Evolutionary conservation across 1,284 basidiomycete species (phyloP).

Genomic region (Ganoderma meredithae): DNA sequence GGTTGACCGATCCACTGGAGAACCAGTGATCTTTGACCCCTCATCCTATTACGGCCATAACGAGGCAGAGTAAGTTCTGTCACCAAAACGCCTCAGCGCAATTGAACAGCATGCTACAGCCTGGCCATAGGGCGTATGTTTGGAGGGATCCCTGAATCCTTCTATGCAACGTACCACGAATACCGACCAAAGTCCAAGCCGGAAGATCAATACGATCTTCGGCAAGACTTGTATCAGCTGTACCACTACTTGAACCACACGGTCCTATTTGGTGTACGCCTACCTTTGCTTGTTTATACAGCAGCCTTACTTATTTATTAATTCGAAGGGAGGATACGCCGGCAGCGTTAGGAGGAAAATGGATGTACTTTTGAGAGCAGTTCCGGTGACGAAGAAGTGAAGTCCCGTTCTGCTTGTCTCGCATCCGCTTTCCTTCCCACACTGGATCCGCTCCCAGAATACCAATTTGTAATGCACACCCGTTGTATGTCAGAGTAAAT

Average conservation of each 20-base stretch:
- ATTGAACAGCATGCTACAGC: conserved; percentile 45
- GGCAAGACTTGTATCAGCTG: conserved; percentile 80
- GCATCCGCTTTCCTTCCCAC: background rate
- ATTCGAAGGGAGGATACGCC: conserved; percentile 60
- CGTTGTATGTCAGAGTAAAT: background rate
- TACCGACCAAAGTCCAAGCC: conserved; percentile 76
- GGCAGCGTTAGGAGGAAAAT: conserved; percentile 62
- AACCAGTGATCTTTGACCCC: conserved; percentile 84
- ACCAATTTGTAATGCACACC: background rate
- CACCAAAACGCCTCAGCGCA: background rate
- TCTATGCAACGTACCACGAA: conserved; percentile 80
- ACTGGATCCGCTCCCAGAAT: background rate
- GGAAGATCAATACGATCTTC: conserved; percentile 70
- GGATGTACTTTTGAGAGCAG: conserved; percentile 52
- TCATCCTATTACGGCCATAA: conserved; percentile 87
- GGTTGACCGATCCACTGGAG: conserved; percentile 56
- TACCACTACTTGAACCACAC: conserved; percentile 92
- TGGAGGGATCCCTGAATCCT: conserved; percentile 76
- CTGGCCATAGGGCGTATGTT: conserved; percentile 87
- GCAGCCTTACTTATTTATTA: background rate
- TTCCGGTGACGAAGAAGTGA: conserved; percentile 27
- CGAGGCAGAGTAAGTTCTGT: conserved; percentile 77
- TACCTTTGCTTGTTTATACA: background rate
- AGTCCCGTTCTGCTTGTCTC: background rate
- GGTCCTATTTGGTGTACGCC: conserved; percentile 68